phyloP scores from a whole-genome alignment of 495 filamentous ascomycete genomes.

The Neurospora sp. region DNA sequence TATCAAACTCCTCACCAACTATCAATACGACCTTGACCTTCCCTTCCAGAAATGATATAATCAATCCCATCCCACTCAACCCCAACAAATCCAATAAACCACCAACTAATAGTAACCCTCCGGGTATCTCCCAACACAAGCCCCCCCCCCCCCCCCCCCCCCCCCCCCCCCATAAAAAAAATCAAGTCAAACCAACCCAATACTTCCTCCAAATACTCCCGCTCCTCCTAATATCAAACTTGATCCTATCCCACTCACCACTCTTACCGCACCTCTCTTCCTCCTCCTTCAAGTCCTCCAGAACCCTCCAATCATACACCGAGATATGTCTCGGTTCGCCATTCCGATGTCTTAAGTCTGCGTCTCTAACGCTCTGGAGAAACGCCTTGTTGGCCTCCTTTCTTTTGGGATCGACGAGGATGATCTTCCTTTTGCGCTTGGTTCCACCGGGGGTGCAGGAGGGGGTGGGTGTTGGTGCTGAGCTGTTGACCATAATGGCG shows the following conservation, averaged over 20 bases:
- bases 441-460: conserved; percentile 26
- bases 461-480: conserved; percentile 14
- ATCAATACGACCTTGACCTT: neutral
- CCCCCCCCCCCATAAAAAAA: neutral
- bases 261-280: conserved; percentile 19
- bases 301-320: conserved; percentile 41
- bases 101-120: too few relatives aligned
- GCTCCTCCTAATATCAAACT: conserved; percentile 2
- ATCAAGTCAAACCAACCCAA: conserved; percentile 18
- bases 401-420: conserved; percentile 35
- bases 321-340: conserved; percentile 30
- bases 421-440: conserved; percentile 25
- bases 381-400: conserved; percentile 29
- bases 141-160: too few relatives aligned
- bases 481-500: conserved; percentile 13
- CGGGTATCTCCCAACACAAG: neutral
- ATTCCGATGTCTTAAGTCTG: conserved; percentile 20
- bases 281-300: conserved; percentile 31
- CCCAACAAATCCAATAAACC: neutral
- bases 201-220: conserved; percentile 14
- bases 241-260: neutral
- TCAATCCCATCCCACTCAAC: neutral
- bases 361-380: conserved; percentile 23
- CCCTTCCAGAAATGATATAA: neutral
- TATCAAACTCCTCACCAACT: neutral